phyloP scores from a whole-genome alignment of 257 asterid species.

The Nicotiana undulata region DNA sequence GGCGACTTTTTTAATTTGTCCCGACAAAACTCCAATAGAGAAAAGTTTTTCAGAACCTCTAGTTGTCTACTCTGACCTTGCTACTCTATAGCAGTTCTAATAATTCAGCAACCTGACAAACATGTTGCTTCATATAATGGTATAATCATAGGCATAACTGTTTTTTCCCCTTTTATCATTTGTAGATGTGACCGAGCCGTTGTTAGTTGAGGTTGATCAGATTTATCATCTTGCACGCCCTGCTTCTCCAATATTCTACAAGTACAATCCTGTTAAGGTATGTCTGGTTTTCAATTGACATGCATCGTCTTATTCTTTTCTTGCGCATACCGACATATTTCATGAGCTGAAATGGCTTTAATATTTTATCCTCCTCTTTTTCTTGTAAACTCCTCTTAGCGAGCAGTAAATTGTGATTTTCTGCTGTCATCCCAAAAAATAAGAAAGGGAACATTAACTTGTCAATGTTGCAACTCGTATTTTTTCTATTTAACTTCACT shows the following conservation, averaged over 20 bases:
- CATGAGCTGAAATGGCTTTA: not conserved
- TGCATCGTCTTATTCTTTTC: not conserved
- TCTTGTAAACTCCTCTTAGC: not conserved
- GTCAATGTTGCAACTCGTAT: not conserved
- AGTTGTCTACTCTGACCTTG: too few species aligned
- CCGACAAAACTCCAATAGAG: too few species aligned
- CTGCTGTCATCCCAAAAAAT: not conserved
- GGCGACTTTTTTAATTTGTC: too few species aligned
- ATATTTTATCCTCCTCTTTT: too few species aligned
- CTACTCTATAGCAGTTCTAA: too few species aligned
- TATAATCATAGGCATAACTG: not conserved
- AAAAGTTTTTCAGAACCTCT: too few species aligned
- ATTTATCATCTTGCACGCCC: conserved; percentile 99
- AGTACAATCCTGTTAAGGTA: conserved; percentile 92
- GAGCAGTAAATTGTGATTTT: not conserved
- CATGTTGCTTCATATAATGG: too few species aligned
- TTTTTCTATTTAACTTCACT: not conserved
- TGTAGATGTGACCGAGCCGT: conserved; percentile 84
- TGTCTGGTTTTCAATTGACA: not conserved
- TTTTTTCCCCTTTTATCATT: not conserved
- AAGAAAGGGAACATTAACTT: not conserved
- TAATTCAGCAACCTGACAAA: too few species aligned
- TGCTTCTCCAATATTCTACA: conserved; percentile 91
- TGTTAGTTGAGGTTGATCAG: conserved; percentile 76
- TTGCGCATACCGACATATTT: not conserved